These are phyloP conservation scores for Boletus rubroflammeus DNA, from an alignment of 768 basidiomycete species.

Conservation along the genomic window DNA sequence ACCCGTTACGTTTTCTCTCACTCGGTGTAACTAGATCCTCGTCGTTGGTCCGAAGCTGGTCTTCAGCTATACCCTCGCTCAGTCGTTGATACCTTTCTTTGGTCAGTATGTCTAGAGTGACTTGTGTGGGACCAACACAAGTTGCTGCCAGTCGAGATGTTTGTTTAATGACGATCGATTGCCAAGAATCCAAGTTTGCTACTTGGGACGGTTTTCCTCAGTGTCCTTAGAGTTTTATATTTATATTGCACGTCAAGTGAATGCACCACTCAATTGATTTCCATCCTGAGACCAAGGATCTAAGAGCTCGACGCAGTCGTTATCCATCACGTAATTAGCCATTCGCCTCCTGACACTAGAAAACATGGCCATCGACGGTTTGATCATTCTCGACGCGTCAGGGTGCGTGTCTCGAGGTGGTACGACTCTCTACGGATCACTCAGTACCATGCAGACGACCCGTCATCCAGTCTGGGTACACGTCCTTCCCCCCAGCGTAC, in stretches of 20 bases:
- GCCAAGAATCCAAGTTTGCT: neutral
- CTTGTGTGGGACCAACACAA: neutral
- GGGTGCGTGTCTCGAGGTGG: slow-evolving; percentile 47
- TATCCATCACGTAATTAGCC: neutral
- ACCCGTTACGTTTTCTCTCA: slow-evolving; percentile 1
- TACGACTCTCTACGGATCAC: neutral
- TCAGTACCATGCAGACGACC: slow-evolving; percentile 48
- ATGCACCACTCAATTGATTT: slow-evolving; percentile 2
- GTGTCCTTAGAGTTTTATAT: slow-evolving; percentile 13
- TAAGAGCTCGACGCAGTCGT: neutral
- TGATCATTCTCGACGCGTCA: slow-evolving; percentile 72
- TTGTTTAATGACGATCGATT: neutral
- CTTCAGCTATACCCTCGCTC: slow-evolving; percentile 96
- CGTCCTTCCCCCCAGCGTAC: slow-evolving; percentile 70
- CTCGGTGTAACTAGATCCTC: slow-evolving; percentile 56
- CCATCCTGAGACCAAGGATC: neutral
- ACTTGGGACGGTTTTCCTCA: neutral
- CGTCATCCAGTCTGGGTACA: slow-evolving; percentile 89
- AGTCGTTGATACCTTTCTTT: slow-evolving; percentile 91
- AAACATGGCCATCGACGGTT: slow-evolving; percentile 72
- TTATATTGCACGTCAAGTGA: slow-evolving; percentile 4
- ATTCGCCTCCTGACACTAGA: neutral
- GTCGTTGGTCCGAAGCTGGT: slow-evolving; percentile 98
- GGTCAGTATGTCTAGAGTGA: slow-evolving; percentile 67
- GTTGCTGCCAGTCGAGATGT: neutral